These are phyloP conservation scores for Casaregolazyma lundiana DNA, from an alignment of 1,139 yeast species.

Conservation along the genomic window DNA sequence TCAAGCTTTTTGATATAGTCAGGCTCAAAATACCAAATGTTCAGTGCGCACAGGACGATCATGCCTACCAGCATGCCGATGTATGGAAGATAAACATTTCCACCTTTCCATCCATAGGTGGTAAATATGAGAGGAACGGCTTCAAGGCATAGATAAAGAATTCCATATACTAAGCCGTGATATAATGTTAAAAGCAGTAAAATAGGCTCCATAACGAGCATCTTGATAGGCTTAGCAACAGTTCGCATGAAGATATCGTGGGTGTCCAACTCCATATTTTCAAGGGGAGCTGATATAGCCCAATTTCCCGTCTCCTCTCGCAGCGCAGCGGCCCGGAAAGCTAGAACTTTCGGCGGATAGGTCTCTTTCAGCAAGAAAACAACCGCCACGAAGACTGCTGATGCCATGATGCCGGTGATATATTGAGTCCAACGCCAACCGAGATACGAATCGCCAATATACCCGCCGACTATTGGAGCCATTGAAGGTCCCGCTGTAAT, in stretches of 20 bases:
- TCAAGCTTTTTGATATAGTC: neutral
- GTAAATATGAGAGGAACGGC: conserved; percentile 73
- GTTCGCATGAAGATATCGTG: conserved; percentile 65
- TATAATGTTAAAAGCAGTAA: conserved; percentile 63
- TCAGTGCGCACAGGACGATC: no score
- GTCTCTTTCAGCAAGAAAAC: conserved; percentile 44
- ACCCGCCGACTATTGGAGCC: conserved; percentile 51
- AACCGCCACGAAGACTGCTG: conserved; percentile 32
- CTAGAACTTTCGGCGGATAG: conserved; percentile 42
- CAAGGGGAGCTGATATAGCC: conserved; percentile 85
- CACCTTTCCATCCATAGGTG: conserved; percentile 49
- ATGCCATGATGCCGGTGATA: conserved; percentile 49
- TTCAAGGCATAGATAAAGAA: conserved; percentile 68
- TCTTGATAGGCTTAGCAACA: conserved; percentile 61
- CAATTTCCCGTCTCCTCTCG: conserved; percentile 53
- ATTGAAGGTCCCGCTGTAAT: conserved; percentile 72
- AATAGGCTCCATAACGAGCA: conserved; percentile 73
- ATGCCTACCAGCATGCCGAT: conserved; percentile 52
- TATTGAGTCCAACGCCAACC: conserved; percentile 62
- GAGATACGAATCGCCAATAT: conserved; percentile 33
- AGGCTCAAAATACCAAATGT: no score
- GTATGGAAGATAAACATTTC: conserved; percentile 50
- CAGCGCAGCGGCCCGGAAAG: conserved; percentile 42
- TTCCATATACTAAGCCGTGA: conserved; percentile 82
- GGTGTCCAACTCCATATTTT: conserved; percentile 57